phyloP scores from a whole-genome alignment of 1,139 yeast genomes.

The Debaryomyces robertsiae region DNA sequence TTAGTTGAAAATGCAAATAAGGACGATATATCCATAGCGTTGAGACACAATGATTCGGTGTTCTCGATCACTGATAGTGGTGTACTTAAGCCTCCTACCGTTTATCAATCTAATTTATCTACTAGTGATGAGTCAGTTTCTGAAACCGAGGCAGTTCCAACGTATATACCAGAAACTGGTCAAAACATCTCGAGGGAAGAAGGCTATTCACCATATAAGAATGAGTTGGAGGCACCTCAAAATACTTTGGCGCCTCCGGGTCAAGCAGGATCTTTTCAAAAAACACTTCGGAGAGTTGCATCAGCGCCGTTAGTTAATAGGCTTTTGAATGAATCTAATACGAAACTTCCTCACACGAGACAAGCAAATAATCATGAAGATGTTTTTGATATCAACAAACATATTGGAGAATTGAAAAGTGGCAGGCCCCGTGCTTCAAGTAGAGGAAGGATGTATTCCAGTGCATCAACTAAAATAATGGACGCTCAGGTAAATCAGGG shows the following conservation, averaged over 20 bases:
- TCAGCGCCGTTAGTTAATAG: slow-evolving; percentile 71
- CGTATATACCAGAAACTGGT: not conserved
- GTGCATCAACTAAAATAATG: slow-evolving; percentile 69
- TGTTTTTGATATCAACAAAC: slow-evolving; percentile 48
- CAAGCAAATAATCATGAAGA: slow-evolving; percentile 17
- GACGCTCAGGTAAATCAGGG: slow-evolving; percentile 83
- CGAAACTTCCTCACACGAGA: slow-evolving; percentile 11
- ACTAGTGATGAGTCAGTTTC: slow-evolving; percentile 16
- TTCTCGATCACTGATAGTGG: slow-evolving; percentile 34
- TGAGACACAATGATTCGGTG: slow-evolving; percentile 49
- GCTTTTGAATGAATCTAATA: slow-evolving; percentile 31
- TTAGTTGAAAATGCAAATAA: slow-evolving; percentile 15
- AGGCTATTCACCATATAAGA: not conserved
- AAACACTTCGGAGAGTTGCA: slow-evolving; percentile 71
- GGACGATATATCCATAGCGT: slow-evolving; percentile 35
- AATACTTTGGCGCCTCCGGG: slow-evolving; percentile 6
- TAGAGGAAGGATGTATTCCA: slow-evolving; percentile 68
- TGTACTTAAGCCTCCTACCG: slow-evolving; percentile 29
- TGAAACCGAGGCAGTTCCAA: slow-evolving; percentile 9
- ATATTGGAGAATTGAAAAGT: slow-evolving; percentile 55
- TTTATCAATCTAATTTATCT: slow-evolving; percentile 16
- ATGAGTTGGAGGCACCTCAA: slow-evolving; percentile 3
- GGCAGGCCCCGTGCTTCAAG: slow-evolving; percentile 54
- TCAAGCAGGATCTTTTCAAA: slow-evolving; percentile 42
- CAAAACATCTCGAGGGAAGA: not conserved